Conservation (phyloP, 2,329 filamentous ascomycete genomes). For the Cladosporium austrohemisphaericum region DNA sequence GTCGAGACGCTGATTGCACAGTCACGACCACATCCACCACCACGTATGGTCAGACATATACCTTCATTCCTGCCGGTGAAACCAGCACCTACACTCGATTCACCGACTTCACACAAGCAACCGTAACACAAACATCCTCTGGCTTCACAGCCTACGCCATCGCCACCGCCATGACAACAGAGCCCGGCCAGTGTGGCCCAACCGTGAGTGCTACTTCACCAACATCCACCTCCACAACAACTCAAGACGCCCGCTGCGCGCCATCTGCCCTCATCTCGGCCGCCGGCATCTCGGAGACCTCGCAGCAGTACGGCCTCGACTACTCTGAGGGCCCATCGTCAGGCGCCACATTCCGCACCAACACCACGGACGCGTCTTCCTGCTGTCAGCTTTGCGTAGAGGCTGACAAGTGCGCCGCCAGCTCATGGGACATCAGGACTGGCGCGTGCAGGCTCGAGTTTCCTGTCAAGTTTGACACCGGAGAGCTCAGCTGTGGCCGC, state of each 20-base stretch:
- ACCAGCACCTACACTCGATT: constrained; percentile 30
- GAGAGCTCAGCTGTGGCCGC: constrained; percentile 29
- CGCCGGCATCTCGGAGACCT: constrained; percentile 18
- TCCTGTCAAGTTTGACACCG: constrained; percentile 22
- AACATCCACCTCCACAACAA: constrained; percentile 24
- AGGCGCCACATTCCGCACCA: constrained; percentile 29
- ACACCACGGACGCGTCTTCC: constrained; percentile 25
- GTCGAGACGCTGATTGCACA: constrained; percentile 23
- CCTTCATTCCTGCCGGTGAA: constrained; percentile 22
- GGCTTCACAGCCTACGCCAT: constrained; percentile 31
- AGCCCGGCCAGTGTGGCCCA: constrained; percentile 21
- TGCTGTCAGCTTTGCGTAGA: constrained; percentile 34
- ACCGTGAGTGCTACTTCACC: constrained; percentile 21
- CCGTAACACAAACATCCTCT: constrained; percentile 29
- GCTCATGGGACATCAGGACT: constrained; percentile 29
- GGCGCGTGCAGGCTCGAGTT: constrained; percentile 29
- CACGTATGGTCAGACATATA: constrained; percentile 29
- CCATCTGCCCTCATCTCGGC: constrained; percentile 28
- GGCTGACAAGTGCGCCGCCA: constrained; percentile 26
- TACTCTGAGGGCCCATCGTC: constrained; percentile 25
- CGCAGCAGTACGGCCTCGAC: constrained; percentile 24
- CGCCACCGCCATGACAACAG: constrained; percentile 25
- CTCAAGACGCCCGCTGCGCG: constrained; percentile 30
- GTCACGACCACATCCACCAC: constrained; percentile 28
- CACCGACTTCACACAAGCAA: constrained; percentile 28